Evolutionary conservation across 225 moss, liverwort and hornwort genomes (phyloP).

Genomic region (Marchantia paleacea): DNA sequence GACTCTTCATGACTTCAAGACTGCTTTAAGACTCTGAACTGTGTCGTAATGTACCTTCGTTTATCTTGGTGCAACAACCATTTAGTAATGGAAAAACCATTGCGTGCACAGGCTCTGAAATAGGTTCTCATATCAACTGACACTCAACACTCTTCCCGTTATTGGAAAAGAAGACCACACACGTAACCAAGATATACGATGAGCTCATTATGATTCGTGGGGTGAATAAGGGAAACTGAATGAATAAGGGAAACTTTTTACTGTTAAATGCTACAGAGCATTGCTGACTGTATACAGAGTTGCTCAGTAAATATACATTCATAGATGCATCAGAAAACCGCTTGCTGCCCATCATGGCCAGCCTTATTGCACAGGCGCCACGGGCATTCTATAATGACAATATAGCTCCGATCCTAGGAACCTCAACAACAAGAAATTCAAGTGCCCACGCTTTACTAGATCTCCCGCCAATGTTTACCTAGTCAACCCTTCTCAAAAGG

Average conservation of each 20-base stretch:
- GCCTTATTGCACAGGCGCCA: conserved; percentile 22
- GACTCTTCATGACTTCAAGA: no score
- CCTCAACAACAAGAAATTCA: conserved; percentile 17
- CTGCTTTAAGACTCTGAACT: no score
- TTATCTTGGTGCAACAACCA: not conserved
- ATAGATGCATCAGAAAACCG: conserved; percentile 11
- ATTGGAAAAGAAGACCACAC: not conserved
- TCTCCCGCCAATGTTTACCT: conserved; percentile 18
- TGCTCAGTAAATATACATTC: conserved; percentile 11
- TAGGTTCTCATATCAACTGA: not conserved
- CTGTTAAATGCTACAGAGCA: conserved; percentile 12
- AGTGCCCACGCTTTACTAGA: conserved; percentile 5
- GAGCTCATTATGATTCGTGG: not conserved
- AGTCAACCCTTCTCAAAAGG: conserved; percentile 11
- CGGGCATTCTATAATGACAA: conserved; percentile 20
- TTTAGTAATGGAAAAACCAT: not conserved
- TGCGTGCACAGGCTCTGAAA: not conserved
- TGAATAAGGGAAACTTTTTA: conserved; percentile 4
- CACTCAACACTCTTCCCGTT: not conserved
- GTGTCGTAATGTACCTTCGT: not conserved
- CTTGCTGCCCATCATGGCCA: conserved; percentile 18
- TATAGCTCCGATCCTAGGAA: conserved; percentile 7
- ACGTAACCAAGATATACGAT: not conserved
- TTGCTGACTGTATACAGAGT: conserved; percentile 17
- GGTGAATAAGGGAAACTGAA: not conserved